Evolutionary conservation across 495 filamentous ascomycete genomes (phyloP).

Genomic region (Aspergillus carlsbadensis): DNA sequence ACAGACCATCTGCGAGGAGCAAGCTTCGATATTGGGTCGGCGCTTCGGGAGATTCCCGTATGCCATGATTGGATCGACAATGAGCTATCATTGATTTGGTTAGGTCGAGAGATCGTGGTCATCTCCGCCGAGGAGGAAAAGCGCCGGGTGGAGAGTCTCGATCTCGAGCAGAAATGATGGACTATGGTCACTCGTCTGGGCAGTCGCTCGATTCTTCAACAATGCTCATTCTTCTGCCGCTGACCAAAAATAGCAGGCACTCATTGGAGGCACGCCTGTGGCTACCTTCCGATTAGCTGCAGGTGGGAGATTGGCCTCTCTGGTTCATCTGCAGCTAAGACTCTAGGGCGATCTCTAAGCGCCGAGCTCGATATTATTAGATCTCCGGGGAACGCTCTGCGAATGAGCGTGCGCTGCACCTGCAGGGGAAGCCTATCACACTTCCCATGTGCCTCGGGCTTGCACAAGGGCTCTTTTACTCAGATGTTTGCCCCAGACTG

Average conservation of each 20-base stretch:
- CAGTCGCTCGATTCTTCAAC: background rate
- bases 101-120: background rate
- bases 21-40: constrained; percentile 10
- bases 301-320: background rate
- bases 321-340: constrained; percentile 31
- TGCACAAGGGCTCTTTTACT: constrained; percentile 11
- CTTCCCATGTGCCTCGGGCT: background rate
- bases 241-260: constrained; percentile 11
- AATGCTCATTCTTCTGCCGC: background rate
- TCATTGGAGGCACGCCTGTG: background rate
- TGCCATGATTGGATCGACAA: constrained; percentile 1
- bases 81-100: background rate
- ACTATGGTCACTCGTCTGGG: too few relatives aligned
- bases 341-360: constrained; percentile 21
- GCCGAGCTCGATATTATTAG: constrained; percentile 19
- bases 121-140: background rate
- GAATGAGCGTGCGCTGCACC: constrained; percentile 12
- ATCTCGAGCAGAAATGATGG: too few relatives aligned
- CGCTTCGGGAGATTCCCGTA: constrained; percentile 3
- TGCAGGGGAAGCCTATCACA: constrained; percentile 16
- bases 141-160: background rate
- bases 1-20: constrained; percentile 1
- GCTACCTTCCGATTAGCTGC: background rate
- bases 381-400: constrained; percentile 4
- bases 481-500: background rate